Evolutionary conservation across 116 monocot species (phyloP).

Genomic region (Trichopus zeylanicus): DNA sequence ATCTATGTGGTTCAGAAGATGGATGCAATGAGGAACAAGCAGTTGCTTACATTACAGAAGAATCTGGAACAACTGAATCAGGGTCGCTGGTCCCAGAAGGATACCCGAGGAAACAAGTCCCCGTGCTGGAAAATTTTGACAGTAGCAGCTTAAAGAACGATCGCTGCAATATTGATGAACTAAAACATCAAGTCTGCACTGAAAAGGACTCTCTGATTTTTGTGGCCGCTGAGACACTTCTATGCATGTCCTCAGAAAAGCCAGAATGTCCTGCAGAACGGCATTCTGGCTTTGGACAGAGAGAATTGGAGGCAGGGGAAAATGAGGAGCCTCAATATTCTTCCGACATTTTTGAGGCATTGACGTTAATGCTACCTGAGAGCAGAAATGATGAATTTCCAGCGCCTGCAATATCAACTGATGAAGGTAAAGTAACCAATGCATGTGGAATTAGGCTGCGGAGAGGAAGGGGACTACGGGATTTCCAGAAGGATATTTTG

Average conservation of each 20-base stretch:
- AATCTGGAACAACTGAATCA: constrained; percentile 11
- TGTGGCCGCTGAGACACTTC: constrained; percentile 29
- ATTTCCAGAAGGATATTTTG: constrained; percentile 78
- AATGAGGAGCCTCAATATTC: constrained; percentile 24
- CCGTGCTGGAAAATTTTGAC: background rate
- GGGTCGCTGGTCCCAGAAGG: background rate
- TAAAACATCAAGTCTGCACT: background rate
- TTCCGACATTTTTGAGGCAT: constrained; percentile 54
- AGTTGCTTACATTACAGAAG: background rate
- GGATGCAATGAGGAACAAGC: background rate
- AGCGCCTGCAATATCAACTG: background rate
- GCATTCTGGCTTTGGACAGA: background rate
- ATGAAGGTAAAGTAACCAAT: constrained; percentile 4
- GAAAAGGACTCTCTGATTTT: constrained; percentile 8
- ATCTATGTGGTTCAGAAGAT: background rate
- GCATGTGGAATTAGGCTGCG: constrained; percentile 32
- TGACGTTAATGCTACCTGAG: constrained; percentile 45
- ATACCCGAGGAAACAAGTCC: background rate
- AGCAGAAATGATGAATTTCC: constrained; percentile 18
- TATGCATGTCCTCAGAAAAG: constrained; percentile 7
- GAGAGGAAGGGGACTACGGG: constrained; percentile 52
- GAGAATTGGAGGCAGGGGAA: background rate
- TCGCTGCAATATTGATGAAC: background rate
- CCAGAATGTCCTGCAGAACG: background rate
- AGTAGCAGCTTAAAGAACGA: background rate